These are phyloP conservation scores for Myriosclerotinia curreyana DNA, from an alignment of 2,329 filamentous ascomycete genomes.

Conservation along the genomic window DNA sequence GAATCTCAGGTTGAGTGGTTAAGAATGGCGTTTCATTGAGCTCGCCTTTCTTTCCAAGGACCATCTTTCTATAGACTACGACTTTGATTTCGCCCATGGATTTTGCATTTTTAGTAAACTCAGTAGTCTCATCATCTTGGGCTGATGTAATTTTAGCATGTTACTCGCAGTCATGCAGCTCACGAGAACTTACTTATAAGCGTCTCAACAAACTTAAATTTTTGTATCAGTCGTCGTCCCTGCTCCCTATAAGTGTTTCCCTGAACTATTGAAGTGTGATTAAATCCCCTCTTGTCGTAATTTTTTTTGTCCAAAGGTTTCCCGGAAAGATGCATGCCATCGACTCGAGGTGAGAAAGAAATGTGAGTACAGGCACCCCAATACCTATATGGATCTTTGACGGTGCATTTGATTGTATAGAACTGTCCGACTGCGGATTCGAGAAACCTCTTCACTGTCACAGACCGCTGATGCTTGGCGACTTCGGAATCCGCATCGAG, in stretches of 20 bases:
- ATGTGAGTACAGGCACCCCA: neutral
- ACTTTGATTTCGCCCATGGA: neutral
- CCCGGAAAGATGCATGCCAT: neutral
- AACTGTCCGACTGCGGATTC: neutral
- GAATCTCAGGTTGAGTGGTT: neutral
- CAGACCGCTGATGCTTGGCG: neutral
- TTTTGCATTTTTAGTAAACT: neutral
- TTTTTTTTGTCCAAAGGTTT: neutral
- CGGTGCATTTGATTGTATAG: neutral
- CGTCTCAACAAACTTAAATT: neutral
- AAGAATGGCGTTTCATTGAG: neutral
- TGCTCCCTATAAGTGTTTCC: neutral
- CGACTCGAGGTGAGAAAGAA: neutral
- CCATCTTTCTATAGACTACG: neutral
- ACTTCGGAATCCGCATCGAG: neutral
- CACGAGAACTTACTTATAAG: neutral
- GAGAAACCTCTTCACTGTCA: neutral
- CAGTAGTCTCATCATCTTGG: neutral
- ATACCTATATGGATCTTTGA: constrained; percentile 1
- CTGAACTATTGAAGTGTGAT: neutral
- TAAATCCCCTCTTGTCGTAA: neutral
- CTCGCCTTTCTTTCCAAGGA: neutral
- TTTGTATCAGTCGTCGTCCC: neutral
- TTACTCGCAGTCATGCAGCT: neutral
- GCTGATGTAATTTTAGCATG: neutral